Conservation (phyloP, 331 rosid genomes). For the Phaseolus coccineus region DNA sequence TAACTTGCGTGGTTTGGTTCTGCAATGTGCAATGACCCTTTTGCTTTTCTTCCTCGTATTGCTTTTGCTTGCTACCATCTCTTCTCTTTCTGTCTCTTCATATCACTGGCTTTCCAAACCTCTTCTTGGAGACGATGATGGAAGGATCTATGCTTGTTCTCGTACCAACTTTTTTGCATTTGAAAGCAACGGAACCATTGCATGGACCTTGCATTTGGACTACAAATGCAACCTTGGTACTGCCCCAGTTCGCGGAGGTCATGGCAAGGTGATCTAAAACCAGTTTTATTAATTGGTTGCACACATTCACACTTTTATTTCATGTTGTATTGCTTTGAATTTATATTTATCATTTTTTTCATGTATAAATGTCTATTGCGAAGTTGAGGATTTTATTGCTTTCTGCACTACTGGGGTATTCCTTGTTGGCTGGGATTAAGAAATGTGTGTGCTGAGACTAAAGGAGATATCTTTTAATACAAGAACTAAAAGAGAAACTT, state of each 20-base stretch:
- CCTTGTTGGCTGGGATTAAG: background rate
- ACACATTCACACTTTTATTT: background rate
- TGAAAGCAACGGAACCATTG: conserved; percentile 70
- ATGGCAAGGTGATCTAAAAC: conserved; percentile 52
- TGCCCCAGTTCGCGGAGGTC: conserved; percentile 68
- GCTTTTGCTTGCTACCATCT: background rate
- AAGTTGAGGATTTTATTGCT: background rate
- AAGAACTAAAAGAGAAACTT: too few species aligned
- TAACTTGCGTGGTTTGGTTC: background rate
- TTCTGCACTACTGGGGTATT: background rate
- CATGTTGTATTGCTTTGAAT: background rate
- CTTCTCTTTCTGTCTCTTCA: conserved; percentile 20
- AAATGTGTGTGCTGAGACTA: too few species aligned
- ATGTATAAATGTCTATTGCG: background rate
- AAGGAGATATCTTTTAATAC: too few species aligned
- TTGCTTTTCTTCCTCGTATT: background rate
- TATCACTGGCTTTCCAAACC: conserved; percentile 63
- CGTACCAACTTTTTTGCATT: conserved; percentile 61
- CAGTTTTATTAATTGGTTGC: background rate
- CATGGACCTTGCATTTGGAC: conserved; percentile 67
- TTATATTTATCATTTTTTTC: background rate
- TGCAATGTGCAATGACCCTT: background rate
- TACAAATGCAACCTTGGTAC: conserved; percentile 54
- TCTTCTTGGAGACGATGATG: conserved; percentile 65
- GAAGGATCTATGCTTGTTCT: conserved; percentile 68